Conservation (phyloP, 2,329 filamentous ascomycete species). For the Harringtonia aguacate region DNA sequence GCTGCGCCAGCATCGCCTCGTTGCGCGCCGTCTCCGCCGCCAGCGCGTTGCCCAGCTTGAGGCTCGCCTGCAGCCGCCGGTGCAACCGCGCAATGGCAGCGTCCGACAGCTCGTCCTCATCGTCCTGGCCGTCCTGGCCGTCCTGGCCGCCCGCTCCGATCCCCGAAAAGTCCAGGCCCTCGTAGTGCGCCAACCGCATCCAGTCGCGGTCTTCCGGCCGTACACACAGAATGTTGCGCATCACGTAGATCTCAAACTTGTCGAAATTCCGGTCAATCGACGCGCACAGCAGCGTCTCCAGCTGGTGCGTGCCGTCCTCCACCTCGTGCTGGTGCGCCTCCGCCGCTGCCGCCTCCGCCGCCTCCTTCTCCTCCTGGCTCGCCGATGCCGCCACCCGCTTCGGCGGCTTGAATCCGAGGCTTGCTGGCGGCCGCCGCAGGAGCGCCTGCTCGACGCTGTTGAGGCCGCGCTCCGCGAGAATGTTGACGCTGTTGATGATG, state of each 20-base stretch:
- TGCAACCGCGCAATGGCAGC: constrained; percentile 59
- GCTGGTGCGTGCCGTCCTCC: constrained; percentile 75
- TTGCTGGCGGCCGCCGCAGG: constrained; percentile 58
- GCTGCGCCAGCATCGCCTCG: constrained; percentile 53
- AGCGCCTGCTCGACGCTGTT: constrained; percentile 80
- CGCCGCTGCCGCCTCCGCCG: constrained; percentile 19
- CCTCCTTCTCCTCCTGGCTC: constrained; percentile 7
- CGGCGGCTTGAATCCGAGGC: constrained; percentile 65
- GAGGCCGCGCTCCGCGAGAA: constrained; percentile 80
- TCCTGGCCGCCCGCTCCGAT: constrained; percentile 5
- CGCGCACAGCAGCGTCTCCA: constrained; percentile 71
- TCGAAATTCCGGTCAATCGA: constrained; percentile 80
- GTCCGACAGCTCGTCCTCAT: constrained; percentile 23
- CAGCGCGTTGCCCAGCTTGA: constrained; percentile 60
- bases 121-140: constrained; percentile 8
- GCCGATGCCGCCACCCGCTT: constrained; percentile 25
- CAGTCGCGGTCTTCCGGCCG: constrained; percentile 60
- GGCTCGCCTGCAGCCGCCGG: constrained; percentile 66
- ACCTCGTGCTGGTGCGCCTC: constrained; percentile 58
- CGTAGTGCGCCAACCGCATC: constrained; percentile 78
- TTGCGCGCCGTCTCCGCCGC: constrained; percentile 62
- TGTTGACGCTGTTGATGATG: constrained; percentile 94
- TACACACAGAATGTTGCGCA: constrained; percentile 74
- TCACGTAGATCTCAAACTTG: constrained; percentile 78
- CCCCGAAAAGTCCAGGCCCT: constrained; percentile 43